Evolutionary conservation across 1,139 yeast species (phyloP), one percentile per base, ranked within the genome.

Genomic region (Taphrina confusa): DNA sequence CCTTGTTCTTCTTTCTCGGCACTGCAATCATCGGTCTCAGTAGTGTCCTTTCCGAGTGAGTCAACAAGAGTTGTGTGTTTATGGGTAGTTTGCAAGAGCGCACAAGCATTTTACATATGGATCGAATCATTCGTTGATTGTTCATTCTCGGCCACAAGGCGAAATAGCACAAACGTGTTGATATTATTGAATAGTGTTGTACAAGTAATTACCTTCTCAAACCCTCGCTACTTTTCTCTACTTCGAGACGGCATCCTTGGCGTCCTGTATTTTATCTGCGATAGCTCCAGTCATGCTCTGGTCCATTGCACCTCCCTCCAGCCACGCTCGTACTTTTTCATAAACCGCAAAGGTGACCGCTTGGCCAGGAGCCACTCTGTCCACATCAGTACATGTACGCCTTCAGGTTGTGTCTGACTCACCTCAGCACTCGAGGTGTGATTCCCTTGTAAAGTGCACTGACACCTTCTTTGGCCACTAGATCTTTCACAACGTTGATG

Each of bases 311-410:
- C 57, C 57, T 18, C 57, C 57, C n/a, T 82, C 88, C 72, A 91
- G 79, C 59, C 80, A 76, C 36, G 80, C 82, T 74, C 91, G 87
- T 73, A 90, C 87, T 72, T 80, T 85, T 75, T 92, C 98, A 75
- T 92, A 92, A 52, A 92, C 96, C 5, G 97, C 92, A 76, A 92
- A 92, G 18, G 97, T 94, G 62, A 92, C 97, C 61, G 97, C 97
- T 76, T 92, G 98, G 65, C 98, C 98, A 23, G 98, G 97, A 16
- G 98, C 98, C 61, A 92, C 98, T 77, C 57, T 45, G 37, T 18
- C n/a, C n/a, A n/a, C n/a, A n/a, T n/a, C n/a, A n/a, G n/a, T n/a
- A n/a, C n/a, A n/a, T n/a, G n/a, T n/a, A n/a, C n/a, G n/a, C n/a
- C n/a, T n/a, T n/a, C n/a, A n/a, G n/a, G 40, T 12, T 2, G 22